A percentile compares a stretch with the other conserved stretches of the same genome.
Evolutionary conservation across 495 filamentous ascomycete species (phyloP).

Genomic region (Aspergillus kassunensis): DNA sequence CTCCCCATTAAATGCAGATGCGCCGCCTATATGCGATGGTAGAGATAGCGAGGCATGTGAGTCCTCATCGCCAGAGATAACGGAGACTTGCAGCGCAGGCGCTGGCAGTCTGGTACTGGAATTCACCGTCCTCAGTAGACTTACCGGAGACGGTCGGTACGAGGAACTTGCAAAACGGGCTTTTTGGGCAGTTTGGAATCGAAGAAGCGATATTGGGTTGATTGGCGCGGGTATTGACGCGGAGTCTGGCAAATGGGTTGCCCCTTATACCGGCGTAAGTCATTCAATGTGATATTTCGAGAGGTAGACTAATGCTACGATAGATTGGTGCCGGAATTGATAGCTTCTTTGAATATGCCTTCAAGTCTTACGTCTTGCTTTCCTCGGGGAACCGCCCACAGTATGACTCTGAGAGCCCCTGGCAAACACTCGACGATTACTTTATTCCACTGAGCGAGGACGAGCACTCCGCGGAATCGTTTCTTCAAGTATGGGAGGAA

Average conservation of each 20-base stretch:
- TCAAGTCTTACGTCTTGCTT: constrained; percentile 87
- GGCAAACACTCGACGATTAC: constrained; percentile 36
- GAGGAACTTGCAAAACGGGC: constrained; percentile 86
- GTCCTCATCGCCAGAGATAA: constrained; percentile 60
- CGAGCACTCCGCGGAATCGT: constrained; percentile 70
- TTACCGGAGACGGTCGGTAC: constrained; percentile 82
- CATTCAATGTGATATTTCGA: not conserved
- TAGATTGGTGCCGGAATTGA: constrained; percentile 90
- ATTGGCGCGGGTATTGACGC: constrained; percentile 90
- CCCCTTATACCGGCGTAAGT: constrained; percentile 69
- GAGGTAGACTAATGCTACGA: constrained; percentile 9
- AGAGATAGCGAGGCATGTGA: constrained; percentile 28
- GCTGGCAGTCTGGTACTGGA: constrained; percentile 92
- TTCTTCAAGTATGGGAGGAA: constrained; percentile 79
- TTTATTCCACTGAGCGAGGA: constrained; percentile 57
- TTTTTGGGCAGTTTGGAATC: constrained; percentile 91
- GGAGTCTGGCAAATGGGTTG: constrained; percentile 86
- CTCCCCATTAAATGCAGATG: constrained; percentile 62
- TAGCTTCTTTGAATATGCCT: constrained; percentile 96
- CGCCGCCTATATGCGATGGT: constrained; percentile 23
- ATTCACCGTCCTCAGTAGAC: constrained; percentile 82
- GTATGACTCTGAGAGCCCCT: constrained; percentile 31
- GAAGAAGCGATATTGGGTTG: constrained; percentile 80
- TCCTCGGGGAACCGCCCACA: constrained; percentile 53
- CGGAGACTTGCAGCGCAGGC: constrained; percentile 93